Evolutionary conservation across 768 basidiomycete genomes (phyloP).

Genomic region (Leccinum broughii): DNA sequence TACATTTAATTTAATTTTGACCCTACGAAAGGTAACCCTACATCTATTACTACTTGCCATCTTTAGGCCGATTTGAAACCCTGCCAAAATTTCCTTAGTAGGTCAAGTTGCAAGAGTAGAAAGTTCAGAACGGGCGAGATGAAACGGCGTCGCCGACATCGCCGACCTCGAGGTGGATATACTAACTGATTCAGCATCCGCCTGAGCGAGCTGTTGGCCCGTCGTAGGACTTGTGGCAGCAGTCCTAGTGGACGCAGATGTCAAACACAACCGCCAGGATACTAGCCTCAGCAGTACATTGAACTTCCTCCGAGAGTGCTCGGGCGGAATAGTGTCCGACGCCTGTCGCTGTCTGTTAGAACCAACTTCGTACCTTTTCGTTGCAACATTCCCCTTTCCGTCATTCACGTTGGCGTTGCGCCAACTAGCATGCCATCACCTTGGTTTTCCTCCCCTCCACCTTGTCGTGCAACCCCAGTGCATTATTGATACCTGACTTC

Average conservation of each 20-base stretch:
- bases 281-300: neutral
- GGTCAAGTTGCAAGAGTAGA: neutral
- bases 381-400: neutral
- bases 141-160: neutral
- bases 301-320: neutral
- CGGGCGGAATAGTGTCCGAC: neutral
- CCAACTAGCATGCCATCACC: neutral
- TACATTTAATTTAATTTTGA: neutral
- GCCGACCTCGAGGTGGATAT: neutral
- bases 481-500: neutral
- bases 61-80: neutral
- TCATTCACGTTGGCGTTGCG: neutral
- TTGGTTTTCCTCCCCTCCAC: neutral
- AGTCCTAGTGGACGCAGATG: neutral
- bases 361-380: too few species aligned
- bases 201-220: neutral
- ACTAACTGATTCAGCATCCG: neutral
- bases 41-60: neutral
- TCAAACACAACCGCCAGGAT: neutral
- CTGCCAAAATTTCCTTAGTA: neutral
- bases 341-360: too few species aligned
- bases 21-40: neutral
- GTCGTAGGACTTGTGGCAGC: neutral
- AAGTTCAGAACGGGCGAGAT: neutral
- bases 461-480: neutral